Evolutionary conservation across 2,329 filamentous ascomycete species (phyloP), one percentile per base, ranked within the genome.

Genomic region (Pseudogymnoascus pannorum): DNA sequence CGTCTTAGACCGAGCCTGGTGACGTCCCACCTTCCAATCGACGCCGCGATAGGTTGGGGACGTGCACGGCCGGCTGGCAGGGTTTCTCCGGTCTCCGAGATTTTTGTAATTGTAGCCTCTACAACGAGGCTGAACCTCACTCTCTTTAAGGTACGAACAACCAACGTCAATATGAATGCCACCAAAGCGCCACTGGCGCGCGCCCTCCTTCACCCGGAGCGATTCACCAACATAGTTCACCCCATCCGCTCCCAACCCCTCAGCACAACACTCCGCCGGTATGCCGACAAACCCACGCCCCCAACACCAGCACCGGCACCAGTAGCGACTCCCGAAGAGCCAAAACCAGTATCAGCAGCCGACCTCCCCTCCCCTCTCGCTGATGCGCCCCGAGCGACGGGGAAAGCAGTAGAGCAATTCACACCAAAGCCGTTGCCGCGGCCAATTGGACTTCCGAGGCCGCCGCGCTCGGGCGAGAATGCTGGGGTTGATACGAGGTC

Each of bases 381-480:
- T 67, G 74, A 84, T 63, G 85, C 84, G 5, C 85, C 85, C 9
- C 77, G 83, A 64, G 77, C 79, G 26, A 86, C 85, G 66, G 85
- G 85, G 68, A 81, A 80, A 71, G 77, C 78, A 14, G 68, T 79
- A 26, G 74, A 79, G 2, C 71, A 77, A 29, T 88, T 87, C 69
- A 82, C 77, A 8, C 85, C 85, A 4, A 81, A 79, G 68, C 81
- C 80, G 16, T 75, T 89, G 42, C 75, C 79, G 38, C 85, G 91
- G 36, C 93, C 94, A 12, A 93, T 99, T 67, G 94, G 94, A 64
- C 85, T 96, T 75, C 79, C 81, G 9, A 76, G 83, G 36, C 88
- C 92, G 2, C 94, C 94, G 0, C 76, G 80, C 62, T 76, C 84
- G 11, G 91, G 91, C 63, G 87, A 97, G 73, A 97, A 97, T 75